Base-by-base conservation (phyloP, 1,139 yeast genomes). In the Debaryomyces sp. region DNA sequence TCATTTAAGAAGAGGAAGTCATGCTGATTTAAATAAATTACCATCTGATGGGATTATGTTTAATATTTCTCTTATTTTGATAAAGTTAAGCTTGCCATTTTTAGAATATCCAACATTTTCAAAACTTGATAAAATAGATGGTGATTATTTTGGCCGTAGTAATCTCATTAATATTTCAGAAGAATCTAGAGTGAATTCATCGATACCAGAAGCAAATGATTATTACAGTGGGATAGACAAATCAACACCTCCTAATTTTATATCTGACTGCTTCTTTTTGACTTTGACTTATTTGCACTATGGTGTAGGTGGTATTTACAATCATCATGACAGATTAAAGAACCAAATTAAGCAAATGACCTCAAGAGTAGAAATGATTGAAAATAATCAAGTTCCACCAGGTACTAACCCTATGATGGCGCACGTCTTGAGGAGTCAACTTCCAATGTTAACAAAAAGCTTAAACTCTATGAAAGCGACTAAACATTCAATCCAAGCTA, bases 1-100 rank as follows among this genome's bases (percentile, higher is more conserved):
- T 63, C 97, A 92, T 67, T 79, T 89, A 59, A 82, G 98, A 67
- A 80, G 89, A 57, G 97, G 97, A 43, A 84, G 89, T 56, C 96
- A 89, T 64, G 88, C 94, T 4, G 86, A 88, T 58, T 79, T 81
- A 7, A 71, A 77, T 17, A 80, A 82, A 48, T 73, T 89, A 45
- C 84, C 96, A 1, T 77, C 90, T 6, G 92, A 92, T 69, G 94
- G 92, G 0, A 78, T 94, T 53, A 87, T 91, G 89, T 75, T 85
- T 49, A 94, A 92, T 63, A 78, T 90, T 21, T 75, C 94, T 0
- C 64, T 83, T 47, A 73, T 92, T 1, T 70, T 92, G 52, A 77
- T 87, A 49, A 82, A 80, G 60, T 78, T 95, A 50, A 85, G 96
- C 40, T 82, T 85, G 60, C 99, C 99, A 22, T 92, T 95, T 63